Base-by-base conservation (phyloP, 805 yeast genomes). In the Candida nemodendra region DNA sequence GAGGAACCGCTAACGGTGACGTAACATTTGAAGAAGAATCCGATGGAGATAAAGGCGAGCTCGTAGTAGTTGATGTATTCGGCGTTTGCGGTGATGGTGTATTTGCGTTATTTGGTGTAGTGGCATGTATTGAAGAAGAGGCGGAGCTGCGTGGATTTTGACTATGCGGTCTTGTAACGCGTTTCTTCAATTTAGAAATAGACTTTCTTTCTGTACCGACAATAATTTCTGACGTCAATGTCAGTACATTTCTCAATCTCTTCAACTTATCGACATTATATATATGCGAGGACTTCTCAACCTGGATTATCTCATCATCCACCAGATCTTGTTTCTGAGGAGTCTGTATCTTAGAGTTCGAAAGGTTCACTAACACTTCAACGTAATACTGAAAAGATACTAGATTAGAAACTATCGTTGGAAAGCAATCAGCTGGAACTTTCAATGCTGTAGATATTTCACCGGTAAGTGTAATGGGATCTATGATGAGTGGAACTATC, bases 371-470 rank as follows among this genome's bases (percentile, higher is more conserved):
- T 39, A 87, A 70, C 3, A 84, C 89, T 57, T 89, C 97, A 12
- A 89, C 65, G 54, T 83, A 85, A 57, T 90, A 89, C 54, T 85
- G 91, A 59, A 89, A 89, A 3, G 88, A 72, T 7, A 88, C 87
- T 32, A 81, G 63, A 2, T 78, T 78, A 35, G 85, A 76, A 13
- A 76, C 71, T 11, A 87, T 84, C 0, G 95, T 85, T 1, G 96
- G 95, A 56, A 89, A 87, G 0, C 85, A 80, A 50, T 89, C 96
- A 0, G 84, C 76, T 0, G 97, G 96, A 0, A 89, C 80, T 44
- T 80, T 69, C 15, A 89, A 61, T 27, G 76, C 73, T 0, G 90
- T 77, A 22, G 75, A 76, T 8, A 82, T 68, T 23, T 76, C 80
- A 27, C 80, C 71, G 13, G 69, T 61, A 27, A 78, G 65, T 1